Evolutionary conservation across 768 basidiomycete species (phyloP).

Genomic region (Rhodotorula paludigena): DNA sequence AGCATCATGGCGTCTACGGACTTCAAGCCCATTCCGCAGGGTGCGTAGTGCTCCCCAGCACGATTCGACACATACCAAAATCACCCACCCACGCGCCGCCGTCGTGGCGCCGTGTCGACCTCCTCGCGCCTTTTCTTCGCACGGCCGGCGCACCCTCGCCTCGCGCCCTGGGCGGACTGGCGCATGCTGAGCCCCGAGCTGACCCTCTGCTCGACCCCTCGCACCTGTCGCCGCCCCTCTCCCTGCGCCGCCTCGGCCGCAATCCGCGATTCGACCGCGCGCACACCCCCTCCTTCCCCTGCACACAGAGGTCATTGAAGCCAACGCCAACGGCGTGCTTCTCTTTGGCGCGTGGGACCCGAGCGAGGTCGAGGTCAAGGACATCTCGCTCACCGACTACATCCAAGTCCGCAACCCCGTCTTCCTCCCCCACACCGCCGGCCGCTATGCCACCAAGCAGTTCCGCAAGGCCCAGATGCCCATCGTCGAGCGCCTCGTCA

Average conservation of each 20-base stretch:
- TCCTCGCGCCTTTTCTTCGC: no score
- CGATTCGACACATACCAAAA: no score
- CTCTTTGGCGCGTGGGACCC: constrained; percentile 96
- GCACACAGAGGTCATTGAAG: constrained; percentile 45
- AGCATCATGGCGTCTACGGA: constrained; percentile 17
- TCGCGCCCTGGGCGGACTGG: no score
- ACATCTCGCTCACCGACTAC: constrained; percentile 98
- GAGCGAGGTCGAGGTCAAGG: constrained; percentile 90
- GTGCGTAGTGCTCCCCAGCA: neutral
- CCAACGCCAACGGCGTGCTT: constrained; percentile 60
- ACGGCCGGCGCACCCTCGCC: no score
- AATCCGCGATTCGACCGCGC: neutral
- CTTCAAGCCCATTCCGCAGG: constrained; percentile 20
- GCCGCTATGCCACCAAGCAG: constrained; percentile 98
- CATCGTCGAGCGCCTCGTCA: constrained; percentile 97
- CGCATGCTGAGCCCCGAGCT: no score
- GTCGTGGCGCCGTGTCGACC: no score
- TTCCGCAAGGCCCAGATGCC: constrained; percentile 99
- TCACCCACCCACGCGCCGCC: no score
- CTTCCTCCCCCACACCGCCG: constrained; percentile 67
- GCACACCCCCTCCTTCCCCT: neutral
- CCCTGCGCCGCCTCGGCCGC: no score
- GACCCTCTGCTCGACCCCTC: no score
- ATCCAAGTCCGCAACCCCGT: constrained; percentile 67
- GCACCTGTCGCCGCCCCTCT: no score